Evolutionary conservation across 2,329 filamentous ascomycete genomes (phyloP).

Genomic region (Aschersonia sp.): DNA sequence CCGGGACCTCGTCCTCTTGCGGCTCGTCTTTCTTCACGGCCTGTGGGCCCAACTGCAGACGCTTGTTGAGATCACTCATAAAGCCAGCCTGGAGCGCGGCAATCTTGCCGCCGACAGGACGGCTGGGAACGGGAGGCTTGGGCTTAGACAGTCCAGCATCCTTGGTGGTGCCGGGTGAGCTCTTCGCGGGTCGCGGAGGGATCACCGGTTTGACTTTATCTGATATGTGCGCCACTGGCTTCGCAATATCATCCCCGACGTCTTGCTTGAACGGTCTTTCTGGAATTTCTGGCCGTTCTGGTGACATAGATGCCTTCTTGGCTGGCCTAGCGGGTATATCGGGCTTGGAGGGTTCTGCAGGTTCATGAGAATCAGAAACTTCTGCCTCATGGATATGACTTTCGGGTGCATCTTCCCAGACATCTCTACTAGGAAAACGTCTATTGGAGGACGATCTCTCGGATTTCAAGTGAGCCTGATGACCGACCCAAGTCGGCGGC

Average conservation of each 20-base stretch:
- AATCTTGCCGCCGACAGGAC: constrained; percentile 73
- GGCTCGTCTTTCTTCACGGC: constrained; percentile 60
- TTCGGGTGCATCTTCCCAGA: constrained; percentile 90
- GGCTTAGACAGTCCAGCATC: constrained; percentile 40
- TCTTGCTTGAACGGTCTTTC: constrained; percentile 33
- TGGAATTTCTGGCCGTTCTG: constrained; percentile 31
- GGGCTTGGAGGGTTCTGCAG: constrained; percentile 13
- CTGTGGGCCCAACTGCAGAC: constrained; percentile 74
- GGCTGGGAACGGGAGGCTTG: constrained; percentile 68
- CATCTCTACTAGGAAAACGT: constrained; percentile 79
- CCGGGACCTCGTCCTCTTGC: constrained; percentile 37
- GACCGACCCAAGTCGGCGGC: constrained; percentile 28
- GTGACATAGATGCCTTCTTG: constrained; percentile 22
- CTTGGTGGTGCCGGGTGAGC: constrained; percentile 21
- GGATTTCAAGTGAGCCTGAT: constrained; percentile 34
- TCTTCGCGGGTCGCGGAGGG: constrained; percentile 48
- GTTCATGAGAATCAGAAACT: constrained; percentile 27
- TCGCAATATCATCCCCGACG: constrained; percentile 19
- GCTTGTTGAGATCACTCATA: constrained; percentile 83
- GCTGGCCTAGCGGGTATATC: constrained; percentile 15
- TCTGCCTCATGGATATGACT: constrained; percentile 68
- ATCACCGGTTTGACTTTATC: constrained; percentile 43
- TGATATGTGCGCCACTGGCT: constrained; percentile 27
- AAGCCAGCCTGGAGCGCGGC: constrained; percentile 83
- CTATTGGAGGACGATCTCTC: constrained; percentile 39